phyloP scores from a whole-genome alignment of 192 early-diverging fungal species.

The Allomyces macrogynus region DNA sequence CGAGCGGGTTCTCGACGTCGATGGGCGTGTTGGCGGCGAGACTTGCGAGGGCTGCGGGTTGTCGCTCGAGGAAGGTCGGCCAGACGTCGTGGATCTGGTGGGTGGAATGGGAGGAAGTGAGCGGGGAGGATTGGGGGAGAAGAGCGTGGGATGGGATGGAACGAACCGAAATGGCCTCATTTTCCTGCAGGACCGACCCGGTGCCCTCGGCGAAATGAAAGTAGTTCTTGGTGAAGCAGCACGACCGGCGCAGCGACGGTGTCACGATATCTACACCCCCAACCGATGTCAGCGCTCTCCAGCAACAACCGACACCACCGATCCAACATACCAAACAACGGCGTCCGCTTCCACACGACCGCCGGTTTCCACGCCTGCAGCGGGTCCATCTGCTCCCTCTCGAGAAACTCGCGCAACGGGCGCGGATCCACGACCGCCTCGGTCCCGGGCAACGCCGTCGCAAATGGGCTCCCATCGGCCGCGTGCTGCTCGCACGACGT shows the following conservation, averaged over 20 bases:
- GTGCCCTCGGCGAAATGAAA: constrained; percentile 1
- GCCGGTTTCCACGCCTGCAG: background rate
- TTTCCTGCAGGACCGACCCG: background rate
- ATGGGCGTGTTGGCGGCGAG: too few species aligned
- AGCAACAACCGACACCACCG: too few species aligned
- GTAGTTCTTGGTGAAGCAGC: constrained; percentile 4
- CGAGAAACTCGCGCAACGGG: background rate
- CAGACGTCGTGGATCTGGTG: background rate
- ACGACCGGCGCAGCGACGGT: background rate
- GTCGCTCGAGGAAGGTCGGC: background rate
- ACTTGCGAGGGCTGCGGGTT: background rate
- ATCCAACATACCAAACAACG: background rate
- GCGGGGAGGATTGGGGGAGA: too few species aligned
- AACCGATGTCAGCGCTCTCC: too few species aligned
- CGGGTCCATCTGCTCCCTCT: too few species aligned
- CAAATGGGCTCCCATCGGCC: too few species aligned
- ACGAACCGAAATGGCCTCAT: background rate
- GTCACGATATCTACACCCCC: constrained; percentile 2
- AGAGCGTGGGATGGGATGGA: too few species aligned
- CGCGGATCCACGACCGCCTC: too few species aligned
- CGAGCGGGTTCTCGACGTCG: constrained; percentile 1
- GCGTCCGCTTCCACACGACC: background rate
- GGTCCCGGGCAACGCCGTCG: too few species aligned
- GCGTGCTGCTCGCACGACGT: too few species aligned
- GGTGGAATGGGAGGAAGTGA: background rate